Percentiles rank a stretch among this genome's conserved stretches.
Conservation (phyloP, 345 rosid genomes). For the Clausena lansium region DNA sequence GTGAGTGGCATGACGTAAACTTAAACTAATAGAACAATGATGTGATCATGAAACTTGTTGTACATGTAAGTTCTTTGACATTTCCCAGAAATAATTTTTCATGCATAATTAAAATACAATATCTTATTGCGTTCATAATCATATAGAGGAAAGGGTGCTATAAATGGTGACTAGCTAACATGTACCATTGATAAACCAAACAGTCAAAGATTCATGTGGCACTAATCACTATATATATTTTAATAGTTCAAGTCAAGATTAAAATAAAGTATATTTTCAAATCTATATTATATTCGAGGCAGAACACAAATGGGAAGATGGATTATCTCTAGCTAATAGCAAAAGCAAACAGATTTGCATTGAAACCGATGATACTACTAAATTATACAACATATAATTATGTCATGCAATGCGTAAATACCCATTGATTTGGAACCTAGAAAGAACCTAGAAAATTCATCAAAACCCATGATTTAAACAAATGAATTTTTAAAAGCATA, state of each 20-base stretch:
- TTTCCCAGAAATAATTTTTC: not conserved
- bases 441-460: not conserved
- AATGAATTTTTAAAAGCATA: too few relatives aligned
- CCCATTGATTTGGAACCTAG: not conserved
- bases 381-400: not conserved
- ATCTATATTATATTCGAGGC: too few relatives aligned
- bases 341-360: not conserved
- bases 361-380: not conserved
- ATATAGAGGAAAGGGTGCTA: too few relatives aligned
- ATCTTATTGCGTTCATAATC: too few relatives aligned
- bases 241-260: too few relatives aligned
- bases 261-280: not conserved
- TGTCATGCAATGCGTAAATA: not conserved
- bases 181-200: not conserved
- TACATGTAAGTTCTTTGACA: not conserved
- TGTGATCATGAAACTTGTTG: not conserved
- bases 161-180: not conserved
- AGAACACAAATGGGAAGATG: too few relatives aligned
- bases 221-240: too few relatives aligned
- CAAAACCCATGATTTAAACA: too few relatives aligned
- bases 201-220: not conserved
- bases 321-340: not conserved
- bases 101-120: too few relatives aligned
- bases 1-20: too few relatives aligned
- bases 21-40: not conserved